Evolutionary conservation across 768 basidiomycete genomes (phyloP).

Genomic region (Mycena kentingensis): DNA sequence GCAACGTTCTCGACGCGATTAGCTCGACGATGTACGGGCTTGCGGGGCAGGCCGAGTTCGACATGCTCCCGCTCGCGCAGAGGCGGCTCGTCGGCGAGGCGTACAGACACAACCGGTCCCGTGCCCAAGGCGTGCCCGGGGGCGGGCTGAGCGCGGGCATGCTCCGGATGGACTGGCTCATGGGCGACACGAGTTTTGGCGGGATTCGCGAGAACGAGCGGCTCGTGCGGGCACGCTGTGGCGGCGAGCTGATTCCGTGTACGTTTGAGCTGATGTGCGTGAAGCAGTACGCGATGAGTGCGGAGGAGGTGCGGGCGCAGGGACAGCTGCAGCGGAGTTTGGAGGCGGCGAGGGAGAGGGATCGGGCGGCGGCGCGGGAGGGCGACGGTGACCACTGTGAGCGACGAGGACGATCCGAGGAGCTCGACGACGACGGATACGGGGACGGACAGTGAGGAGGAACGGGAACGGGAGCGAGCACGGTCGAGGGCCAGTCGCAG

Average conservation of each 20-base stretch:
- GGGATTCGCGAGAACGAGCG: conserved; percentile 55
- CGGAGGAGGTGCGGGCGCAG: conserved; percentile 52
- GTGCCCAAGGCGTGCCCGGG: conserved; percentile 65
- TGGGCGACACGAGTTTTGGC: conserved; percentile 59
- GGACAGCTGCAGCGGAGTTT: conserved; percentile 37
- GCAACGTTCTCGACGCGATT: conserved; percentile 62
- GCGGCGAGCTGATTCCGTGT: conserved; percentile 53
- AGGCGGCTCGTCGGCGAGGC: conserved; percentile 49
- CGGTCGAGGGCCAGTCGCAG: not conserved
- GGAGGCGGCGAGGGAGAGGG: conserved; percentile 25
- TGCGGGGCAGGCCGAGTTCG: conserved; percentile 55
- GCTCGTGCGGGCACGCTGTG: conserved; percentile 43
- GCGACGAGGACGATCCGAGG: conserved; percentile 10
- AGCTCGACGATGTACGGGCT: conserved; percentile 52
- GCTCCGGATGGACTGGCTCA: conserved; percentile 68
- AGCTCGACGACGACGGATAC: not conserved
- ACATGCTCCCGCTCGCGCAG: conserved; percentile 35
- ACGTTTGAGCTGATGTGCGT: conserved; percentile 61
- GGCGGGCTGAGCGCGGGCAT: conserved; percentile 65
- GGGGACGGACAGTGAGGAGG: not conserved
- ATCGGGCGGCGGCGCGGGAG: conserved; percentile 24
- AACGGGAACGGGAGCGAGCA: not conserved
- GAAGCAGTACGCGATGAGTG: conserved; percentile 47
- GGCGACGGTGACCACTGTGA: conserved; percentile 11
- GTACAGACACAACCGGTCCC: conserved; percentile 69